Conservation (phyloP, 2,329 filamentous ascomycete genomes). For the Cladophialophora yegresii region DNA sequence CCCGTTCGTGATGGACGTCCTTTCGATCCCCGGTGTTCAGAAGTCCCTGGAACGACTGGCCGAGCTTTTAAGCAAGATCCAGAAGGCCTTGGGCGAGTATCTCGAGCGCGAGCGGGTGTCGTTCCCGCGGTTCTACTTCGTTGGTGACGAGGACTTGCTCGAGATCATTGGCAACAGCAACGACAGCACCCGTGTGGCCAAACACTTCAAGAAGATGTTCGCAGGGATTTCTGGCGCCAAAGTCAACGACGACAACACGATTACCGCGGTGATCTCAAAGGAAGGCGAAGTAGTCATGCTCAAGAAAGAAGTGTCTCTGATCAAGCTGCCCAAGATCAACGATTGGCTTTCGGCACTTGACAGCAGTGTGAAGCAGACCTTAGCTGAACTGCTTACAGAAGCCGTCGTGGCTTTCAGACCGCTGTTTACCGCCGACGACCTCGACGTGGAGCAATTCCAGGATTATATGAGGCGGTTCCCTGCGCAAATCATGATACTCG, state of each 20-base stretch:
- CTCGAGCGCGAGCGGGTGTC: slow-evolving; percentile 96
- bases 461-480: slow-evolving; percentile 83
- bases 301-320: slow-evolving; percentile 86
- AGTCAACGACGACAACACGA: slow-evolving; percentile 86
- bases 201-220: slow-evolving; percentile 99
- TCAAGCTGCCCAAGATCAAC: slow-evolving; percentile 95
- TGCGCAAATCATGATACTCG: slow-evolving; percentile 92
- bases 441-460: slow-evolving; percentile 71
- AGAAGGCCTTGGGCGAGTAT: slow-evolving; percentile 97
- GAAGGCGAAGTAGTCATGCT: slow-evolving; percentile 86
- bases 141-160: slow-evolving; percentile 94
- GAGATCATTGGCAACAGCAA: slow-evolving; percentile 99
- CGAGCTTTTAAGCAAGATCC: slow-evolving; percentile 98
- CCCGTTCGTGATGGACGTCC: slow-evolving; percentile 90
- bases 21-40: slow-evolving; percentile 93
- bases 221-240: slow-evolving; percentile 87
- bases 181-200: slow-evolving; percentile 91
- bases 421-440: slow-evolving; percentile 69
- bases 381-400: slow-evolving; percentile 86
- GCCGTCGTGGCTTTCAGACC: slow-evolving; percentile 79
- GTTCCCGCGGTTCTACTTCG: slow-evolving; percentile 98
- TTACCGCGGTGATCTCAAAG: slow-evolving; percentile 90
- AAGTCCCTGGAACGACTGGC: slow-evolving; percentile 93
- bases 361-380: slow-evolving; percentile 86
- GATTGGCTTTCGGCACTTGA: slow-evolving; percentile 97